These are phyloP conservation scores for Colletotrichum falcatum DNA, from an alignment of 2,329 filamentous ascomycete genomes.

Conservation along the genomic window DNA sequence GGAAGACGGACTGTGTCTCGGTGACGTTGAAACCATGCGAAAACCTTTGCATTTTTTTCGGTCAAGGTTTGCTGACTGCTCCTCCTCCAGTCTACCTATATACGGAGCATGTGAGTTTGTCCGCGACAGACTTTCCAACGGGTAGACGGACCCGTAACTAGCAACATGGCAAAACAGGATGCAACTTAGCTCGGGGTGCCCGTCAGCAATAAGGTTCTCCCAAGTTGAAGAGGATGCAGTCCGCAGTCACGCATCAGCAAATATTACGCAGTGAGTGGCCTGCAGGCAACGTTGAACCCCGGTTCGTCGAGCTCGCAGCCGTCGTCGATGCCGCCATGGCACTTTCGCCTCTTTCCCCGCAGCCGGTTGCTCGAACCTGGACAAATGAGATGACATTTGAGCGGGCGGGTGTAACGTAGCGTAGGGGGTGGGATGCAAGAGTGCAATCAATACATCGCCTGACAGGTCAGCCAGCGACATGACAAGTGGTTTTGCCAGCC, in stretches of 20 bases:
- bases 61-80: constrained; percentile 11
- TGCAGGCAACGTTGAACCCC: not conserved
- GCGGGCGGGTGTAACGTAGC: constrained; percentile 36
- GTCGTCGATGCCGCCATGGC: constrained; percentile 2
- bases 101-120: too few species aligned
- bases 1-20: constrained; percentile 2
- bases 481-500: constrained; percentile 17
- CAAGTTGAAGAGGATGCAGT: not conserved
- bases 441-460: not conserved
- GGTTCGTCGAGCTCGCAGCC: not conserved
- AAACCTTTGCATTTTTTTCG: not conserved
- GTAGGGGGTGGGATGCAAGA: constrained; percentile 9
- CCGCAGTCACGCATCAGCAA: not conserved
- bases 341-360: constrained; percentile 37
- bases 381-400: constrained; percentile 30
- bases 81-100: too few species aligned
- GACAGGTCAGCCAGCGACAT: constrained; percentile 27
- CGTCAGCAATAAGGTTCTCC: not conserved
- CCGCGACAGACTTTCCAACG: not conserved
- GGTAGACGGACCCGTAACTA: not conserved
- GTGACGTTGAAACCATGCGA: constrained; percentile 9
- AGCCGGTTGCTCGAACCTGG: constrained; percentile 24
- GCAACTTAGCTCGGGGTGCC: not conserved
- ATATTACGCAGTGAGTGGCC: not conserved
- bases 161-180: not conserved